Conservation (phyloP, 768 basidiomycete genomes). For the Hemileccinum impolitum region DNA sequence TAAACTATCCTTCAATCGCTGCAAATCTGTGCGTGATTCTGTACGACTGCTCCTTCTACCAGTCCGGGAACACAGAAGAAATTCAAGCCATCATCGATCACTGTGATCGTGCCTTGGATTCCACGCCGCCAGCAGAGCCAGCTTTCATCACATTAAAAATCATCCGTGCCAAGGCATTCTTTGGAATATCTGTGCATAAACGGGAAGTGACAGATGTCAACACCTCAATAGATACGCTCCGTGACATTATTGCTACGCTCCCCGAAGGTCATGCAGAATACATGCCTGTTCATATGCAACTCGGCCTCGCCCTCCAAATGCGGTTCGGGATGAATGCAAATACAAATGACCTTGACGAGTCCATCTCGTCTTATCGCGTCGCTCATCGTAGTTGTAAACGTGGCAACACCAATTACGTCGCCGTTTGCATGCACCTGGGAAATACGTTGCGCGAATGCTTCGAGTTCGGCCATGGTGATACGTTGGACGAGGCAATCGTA, state of each 20-base stretch:
- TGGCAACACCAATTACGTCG: constrained; percentile 6
- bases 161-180: constrained; percentile 18
- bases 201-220: constrained; percentile 8
- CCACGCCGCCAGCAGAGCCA: neutral
- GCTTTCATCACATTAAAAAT: constrained; percentile 1
- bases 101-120: constrained; percentile 19
- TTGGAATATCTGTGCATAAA: constrained; percentile 6
- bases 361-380: constrained; percentile 15
- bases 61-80: constrained; percentile 11
- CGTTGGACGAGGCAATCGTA: constrained; percentile 24
- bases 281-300: constrained; percentile 1
- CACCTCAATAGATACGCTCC: constrained; percentile 9
- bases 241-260: constrained; percentile 10
- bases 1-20: neutral
- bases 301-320: constrained; percentile 17
- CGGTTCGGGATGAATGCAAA: constrained; percentile 9
- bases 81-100: constrained; percentile 15
- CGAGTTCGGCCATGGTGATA: constrained; percentile 5
- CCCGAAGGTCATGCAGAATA: constrained; percentile 10
- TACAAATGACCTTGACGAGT: constrained; percentile 22
- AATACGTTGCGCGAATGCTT: constrained; percentile 14
- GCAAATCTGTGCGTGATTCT: constrained; percentile 4
- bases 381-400: constrained; percentile 10
- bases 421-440: constrained; percentile 13
- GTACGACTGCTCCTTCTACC: constrained; percentile 7